phyloP scores from a whole-genome alignment of 768 basidiomycete genomes.

The Strobilomyces echinocephalus region DNA sequence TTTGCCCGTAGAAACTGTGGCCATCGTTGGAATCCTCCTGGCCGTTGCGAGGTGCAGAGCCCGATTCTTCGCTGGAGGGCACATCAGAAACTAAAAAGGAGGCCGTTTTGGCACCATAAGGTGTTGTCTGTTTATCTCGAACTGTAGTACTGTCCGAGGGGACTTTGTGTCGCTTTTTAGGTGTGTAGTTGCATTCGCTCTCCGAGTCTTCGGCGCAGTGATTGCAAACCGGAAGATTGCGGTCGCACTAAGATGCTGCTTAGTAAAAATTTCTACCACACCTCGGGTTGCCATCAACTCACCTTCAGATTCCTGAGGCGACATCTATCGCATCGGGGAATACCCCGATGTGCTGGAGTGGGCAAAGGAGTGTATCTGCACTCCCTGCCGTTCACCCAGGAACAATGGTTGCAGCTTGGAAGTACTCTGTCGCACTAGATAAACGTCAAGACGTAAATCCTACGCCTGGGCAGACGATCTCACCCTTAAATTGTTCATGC shows the following conservation, averaged over 20 bases:
- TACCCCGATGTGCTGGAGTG: constrained; percentile 70
- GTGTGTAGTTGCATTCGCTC: constrained; percentile 66
- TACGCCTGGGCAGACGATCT: constrained; percentile 21
- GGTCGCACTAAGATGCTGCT: constrained; percentile 50
- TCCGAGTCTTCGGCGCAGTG: constrained; percentile 52
- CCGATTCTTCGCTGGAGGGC: constrained; percentile 30
- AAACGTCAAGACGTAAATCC: constrained; percentile 11
- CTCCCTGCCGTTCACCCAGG: constrained; percentile 57
- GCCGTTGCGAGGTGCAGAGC: constrained; percentile 11
- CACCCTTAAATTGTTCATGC: constrained; percentile 67
- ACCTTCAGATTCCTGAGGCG: constrained; percentile 65
- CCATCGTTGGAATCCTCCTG: constrained; percentile 27
- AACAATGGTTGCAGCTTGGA: constrained; percentile 68
- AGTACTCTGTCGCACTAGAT: constrained; percentile 64
- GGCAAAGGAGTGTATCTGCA: constrained; percentile 72
- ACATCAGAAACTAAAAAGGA: constrained; percentile 44
- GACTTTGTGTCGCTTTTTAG: constrained; percentile 61
- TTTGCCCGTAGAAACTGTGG: constrained; percentile 46
- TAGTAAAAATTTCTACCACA: not conserved
- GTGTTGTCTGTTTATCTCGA: constrained; percentile 34
- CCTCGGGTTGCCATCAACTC: constrained; percentile 11
- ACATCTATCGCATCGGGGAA: constrained; percentile 70
- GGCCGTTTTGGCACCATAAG: constrained; percentile 45
- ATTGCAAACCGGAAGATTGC: constrained; percentile 67
- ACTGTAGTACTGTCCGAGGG: constrained; percentile 38